Percentiles rank a stretch among this genome's conserved stretches.
phyloP scores from a whole-genome alignment of 805 yeast genomes.

The Pichia scutulata region DNA sequence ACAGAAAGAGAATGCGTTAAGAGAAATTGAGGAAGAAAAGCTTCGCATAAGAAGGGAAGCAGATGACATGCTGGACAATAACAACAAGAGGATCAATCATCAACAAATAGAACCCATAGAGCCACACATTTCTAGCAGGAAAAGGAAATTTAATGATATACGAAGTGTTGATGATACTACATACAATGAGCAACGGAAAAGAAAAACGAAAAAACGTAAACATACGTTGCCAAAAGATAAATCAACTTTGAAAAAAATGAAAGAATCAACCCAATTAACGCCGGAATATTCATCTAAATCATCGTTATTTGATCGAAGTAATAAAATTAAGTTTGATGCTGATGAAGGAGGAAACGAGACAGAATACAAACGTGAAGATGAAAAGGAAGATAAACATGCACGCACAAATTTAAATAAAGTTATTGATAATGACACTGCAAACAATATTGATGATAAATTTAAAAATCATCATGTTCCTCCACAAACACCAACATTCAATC shows the following conservation, averaged over 20 bases:
- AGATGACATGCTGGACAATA: not conserved
- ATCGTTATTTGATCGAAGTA: constrained; percentile 3
- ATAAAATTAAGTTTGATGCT: constrained; percentile 7
- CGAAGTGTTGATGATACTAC: not conserved
- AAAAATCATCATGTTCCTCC: not conserved
- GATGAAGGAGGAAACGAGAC: not conserved
- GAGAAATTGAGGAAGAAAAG: not conserved
- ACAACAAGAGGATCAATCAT: not conserved
- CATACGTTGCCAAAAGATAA: not conserved
- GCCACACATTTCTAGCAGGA: not conserved
- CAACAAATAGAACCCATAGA: not conserved
- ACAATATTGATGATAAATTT: not conserved
- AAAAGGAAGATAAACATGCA: too few relatives aligned
- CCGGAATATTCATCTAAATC: constrained; percentile 11
- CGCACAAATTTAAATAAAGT: too few relatives aligned
- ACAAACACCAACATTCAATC: not conserved
- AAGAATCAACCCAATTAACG: constrained; percentile 3
- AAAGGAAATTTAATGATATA: not conserved
- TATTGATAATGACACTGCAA: not conserved
- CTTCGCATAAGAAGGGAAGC: not conserved
- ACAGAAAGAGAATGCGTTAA: not conserved
- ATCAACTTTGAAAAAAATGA: not conserved
- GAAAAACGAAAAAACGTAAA: not conserved
- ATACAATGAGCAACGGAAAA: not conserved
- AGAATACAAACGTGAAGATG: not conserved